Conservation (phyloP, 2,329 filamentous ascomycete genomes). For the Ascochyta rabiei region DNA sequence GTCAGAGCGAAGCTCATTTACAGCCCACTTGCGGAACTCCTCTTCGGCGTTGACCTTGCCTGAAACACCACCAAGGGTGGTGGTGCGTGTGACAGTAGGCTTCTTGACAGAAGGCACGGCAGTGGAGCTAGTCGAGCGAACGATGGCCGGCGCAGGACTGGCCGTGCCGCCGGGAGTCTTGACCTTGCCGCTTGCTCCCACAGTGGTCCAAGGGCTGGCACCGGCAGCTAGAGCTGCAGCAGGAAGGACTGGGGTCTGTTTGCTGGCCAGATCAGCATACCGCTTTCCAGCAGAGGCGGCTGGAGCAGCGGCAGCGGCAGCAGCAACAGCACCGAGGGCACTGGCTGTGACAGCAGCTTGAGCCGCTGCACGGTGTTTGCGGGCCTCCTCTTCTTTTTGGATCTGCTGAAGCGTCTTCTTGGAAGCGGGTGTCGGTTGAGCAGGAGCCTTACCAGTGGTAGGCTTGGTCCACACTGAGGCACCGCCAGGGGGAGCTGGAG, state of each 20-base stretch:
- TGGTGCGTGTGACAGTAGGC: constrained; percentile 58
- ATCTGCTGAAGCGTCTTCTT: constrained; percentile 97
- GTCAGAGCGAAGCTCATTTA: constrained; percentile 77
- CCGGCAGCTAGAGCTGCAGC: constrained; percentile 52
- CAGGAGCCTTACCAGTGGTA: constrained; percentile 55
- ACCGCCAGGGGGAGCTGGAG: constrained; percentile 55
- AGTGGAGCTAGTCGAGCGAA: constrained; percentile 55
- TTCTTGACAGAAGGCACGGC: constrained; percentile 57
- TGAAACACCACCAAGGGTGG: constrained; percentile 51
- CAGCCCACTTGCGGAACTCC: constrained; percentile 93
- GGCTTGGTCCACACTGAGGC: constrained; percentile 69
- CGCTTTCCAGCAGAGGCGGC: constrained; percentile 71
- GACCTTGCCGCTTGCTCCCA: constrained; percentile 90
- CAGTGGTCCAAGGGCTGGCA: constrained; percentile 83
- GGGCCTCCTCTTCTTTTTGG: constrained; percentile 90
- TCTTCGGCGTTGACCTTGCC: constrained; percentile 73
- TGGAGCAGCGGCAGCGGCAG: constrained; percentile 50
- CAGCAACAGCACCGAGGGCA: constrained; percentile 50
- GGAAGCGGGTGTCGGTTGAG: constrained; percentile 49
- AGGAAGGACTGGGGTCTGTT: constrained; percentile 60
- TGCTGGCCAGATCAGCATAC: constrained; percentile 92
- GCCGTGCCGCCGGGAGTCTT: constrained; percentile 72
- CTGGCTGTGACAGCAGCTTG: constrained; percentile 56
- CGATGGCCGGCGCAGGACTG: constrained; percentile 55
- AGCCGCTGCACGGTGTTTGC: constrained; percentile 75